Percentiles rank a stretch among this genome's conserved stretches.
phyloP scores from a whole-genome alignment of 345 rosid genomes.

The Microcos paniculata region DNA sequence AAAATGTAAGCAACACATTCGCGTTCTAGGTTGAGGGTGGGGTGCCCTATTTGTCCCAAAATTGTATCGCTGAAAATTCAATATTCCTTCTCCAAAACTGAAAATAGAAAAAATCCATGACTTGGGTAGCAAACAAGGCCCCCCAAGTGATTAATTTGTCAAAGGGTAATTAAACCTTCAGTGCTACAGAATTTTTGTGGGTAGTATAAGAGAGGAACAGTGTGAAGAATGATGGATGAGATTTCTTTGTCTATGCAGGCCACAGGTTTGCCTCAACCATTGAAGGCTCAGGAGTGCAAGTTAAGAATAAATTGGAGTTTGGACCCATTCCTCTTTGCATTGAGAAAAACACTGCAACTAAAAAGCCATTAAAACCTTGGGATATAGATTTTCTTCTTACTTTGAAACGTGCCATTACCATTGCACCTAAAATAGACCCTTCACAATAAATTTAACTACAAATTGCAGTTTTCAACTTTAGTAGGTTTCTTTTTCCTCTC shows the following conservation, averaged over 20 bases:
- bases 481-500: background rate
- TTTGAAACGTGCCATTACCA: background rate
- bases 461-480: background rate
- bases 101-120: no score
- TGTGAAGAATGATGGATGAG: constrained; percentile 42
- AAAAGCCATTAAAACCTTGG: constrained; percentile 9
- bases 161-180: background rate
- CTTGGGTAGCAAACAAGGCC: background rate
- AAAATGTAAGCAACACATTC: no score
- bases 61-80: no score
- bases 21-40: no score
- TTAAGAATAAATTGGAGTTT: constrained; percentile 49
- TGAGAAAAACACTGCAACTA: constrained; percentile 51
- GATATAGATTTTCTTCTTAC: background rate
- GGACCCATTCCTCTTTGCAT: constrained; percentile 27
- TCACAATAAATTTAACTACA: background rate
- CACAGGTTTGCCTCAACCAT: constrained; percentile 54
- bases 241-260: constrained; percentile 76
- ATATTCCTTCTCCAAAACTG: no score
- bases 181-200: background rate
- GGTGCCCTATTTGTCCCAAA: no score
- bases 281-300: constrained; percentile 58
- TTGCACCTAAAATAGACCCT: constrained; percentile 12
- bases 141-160: background rate
- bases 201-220: background rate